These are phyloP conservation scores for Mitosporidium daphniae DNA, from an alignment of 371 early-diverging fungal genomes.

Conservation along the genomic window DNA sequence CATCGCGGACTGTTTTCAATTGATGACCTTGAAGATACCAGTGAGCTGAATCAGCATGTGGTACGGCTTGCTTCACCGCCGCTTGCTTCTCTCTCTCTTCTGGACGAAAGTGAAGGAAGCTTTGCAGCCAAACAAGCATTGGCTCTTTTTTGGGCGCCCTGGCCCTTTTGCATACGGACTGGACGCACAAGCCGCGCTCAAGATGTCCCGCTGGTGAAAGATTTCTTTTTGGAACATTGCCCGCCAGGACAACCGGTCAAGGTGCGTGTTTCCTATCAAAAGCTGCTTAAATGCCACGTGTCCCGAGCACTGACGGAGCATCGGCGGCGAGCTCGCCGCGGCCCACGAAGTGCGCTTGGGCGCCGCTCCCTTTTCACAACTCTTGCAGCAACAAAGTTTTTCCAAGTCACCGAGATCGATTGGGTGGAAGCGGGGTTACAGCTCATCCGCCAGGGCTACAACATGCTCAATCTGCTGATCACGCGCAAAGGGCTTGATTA, in stretches of 20 bases:
- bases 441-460: conserved; percentile 83
- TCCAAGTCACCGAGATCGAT: conserved; percentile 77
- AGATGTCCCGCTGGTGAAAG: conserved; percentile 70
- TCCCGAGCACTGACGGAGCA: neutral
- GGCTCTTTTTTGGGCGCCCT: conserved; percentile 76
- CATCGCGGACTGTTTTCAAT: no score
- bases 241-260: conserved; percentile 71
- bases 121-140: no score
- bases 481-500: conserved; percentile 86
- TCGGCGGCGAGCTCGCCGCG: conserved; percentile 14
- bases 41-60: no score
- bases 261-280: conserved; percentile 84
- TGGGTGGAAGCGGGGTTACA: conserved; percentile 95
- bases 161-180: conserved; percentile 64
- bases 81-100: no score
- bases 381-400: conserved; percentile 77
- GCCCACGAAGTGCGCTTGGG: conserved; percentile 42
- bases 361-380: conserved; percentile 69
- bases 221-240: conserved; percentile 81
- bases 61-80: no score
- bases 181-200: conserved; percentile 63
- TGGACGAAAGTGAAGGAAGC: no score
- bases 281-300: conserved; percentile 22
- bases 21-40: no score
- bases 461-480: conserved; percentile 82